A percentile compares a stretch with the other conserved stretches of the same genome.
Conservation (phyloP, 805 yeast genomes). For the Citeromyces nyonsensis region DNA sequence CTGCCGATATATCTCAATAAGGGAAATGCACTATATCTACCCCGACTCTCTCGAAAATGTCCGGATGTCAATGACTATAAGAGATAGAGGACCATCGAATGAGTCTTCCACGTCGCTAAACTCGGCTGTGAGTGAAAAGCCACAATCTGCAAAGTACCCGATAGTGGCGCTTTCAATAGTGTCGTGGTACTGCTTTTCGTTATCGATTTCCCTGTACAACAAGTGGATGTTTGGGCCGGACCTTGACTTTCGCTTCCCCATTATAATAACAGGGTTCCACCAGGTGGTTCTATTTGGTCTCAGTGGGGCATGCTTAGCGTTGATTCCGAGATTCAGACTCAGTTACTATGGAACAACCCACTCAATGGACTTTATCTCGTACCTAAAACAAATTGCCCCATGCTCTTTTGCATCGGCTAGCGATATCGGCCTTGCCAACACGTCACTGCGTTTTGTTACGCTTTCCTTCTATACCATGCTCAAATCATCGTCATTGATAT, state of each 20-base stretch:
- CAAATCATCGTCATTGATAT: conserved; percentile 76
- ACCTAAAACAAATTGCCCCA: conserved; percentile 49
- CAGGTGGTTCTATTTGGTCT: conserved; percentile 53
- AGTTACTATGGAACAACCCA: no score
- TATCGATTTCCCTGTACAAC: conserved; percentile 67
- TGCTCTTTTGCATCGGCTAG: conserved; percentile 83
- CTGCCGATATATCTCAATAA: no score
- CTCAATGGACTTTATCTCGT: conserved; percentile 21
- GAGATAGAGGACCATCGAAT: background rate
- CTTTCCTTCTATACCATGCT: conserved; percentile 85
- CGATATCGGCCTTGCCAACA: conserved; percentile 88
- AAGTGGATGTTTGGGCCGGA: conserved; percentile 94
- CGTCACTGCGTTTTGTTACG: conserved; percentile 65
- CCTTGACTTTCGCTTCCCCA: conserved; percentile 68
- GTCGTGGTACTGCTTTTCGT: conserved; percentile 54
- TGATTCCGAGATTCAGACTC: conserved; percentile 34
- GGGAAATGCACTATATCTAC: background rate
- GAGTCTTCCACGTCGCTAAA: background rate
- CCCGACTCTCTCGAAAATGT: background rate
- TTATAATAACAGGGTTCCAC: conserved; percentile 73
- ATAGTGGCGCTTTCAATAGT: conserved; percentile 12
- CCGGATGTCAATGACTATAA: background rate
- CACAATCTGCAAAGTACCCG: conserved; percentile 6
- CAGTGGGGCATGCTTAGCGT: conserved; percentile 27
- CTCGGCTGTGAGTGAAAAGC: background rate